These are phyloP conservation scores for Parafenestella ontariensis DNA, from an alignment of 2,329 filamentous ascomycete genomes.

Conservation along the genomic window DNA sequence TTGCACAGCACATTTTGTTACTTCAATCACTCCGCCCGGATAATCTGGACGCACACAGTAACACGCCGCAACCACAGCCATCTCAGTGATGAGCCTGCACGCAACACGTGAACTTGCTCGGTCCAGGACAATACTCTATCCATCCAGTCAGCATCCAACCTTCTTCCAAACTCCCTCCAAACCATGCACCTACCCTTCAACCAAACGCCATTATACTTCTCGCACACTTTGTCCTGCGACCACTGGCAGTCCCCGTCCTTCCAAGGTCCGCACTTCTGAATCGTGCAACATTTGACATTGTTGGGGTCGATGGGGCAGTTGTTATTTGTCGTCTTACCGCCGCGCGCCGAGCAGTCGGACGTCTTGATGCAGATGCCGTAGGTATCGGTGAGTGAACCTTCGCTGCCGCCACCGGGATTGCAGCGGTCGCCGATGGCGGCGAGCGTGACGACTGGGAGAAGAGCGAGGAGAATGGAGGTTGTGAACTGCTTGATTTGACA, in stretches of 20 bases:
- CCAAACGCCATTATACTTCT: not conserved
- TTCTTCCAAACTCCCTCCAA: too few relatives aligned
- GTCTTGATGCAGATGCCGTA: slow-evolving; percentile 1
- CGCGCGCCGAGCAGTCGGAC: not conserved
- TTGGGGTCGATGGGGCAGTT: not conserved
- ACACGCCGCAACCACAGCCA: not conserved
- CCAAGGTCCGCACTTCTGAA: not conserved
- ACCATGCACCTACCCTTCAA: not conserved
- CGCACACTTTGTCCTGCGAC: not conserved
- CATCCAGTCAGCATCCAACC: not conserved
- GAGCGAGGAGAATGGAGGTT: not conserved
- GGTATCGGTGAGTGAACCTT: not conserved
- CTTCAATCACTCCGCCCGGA: too few relatives aligned
- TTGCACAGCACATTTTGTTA: too few relatives aligned
- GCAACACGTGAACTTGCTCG: not conserved
- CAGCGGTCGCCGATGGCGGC: not conserved
- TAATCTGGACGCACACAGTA: too few relatives aligned
- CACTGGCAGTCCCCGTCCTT: not conserved
- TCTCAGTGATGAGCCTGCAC: not conserved
- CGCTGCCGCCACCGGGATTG: not conserved
- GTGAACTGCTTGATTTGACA: not conserved
- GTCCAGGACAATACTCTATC: not conserved
- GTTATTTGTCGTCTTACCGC: not conserved
- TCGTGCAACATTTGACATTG: not conserved
- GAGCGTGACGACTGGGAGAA: not conserved